These are phyloP conservation scores for Chrysanthemum makinoi DNA, from an alignment of 129 eudicot genomes.

Conservation along the genomic window DNA sequence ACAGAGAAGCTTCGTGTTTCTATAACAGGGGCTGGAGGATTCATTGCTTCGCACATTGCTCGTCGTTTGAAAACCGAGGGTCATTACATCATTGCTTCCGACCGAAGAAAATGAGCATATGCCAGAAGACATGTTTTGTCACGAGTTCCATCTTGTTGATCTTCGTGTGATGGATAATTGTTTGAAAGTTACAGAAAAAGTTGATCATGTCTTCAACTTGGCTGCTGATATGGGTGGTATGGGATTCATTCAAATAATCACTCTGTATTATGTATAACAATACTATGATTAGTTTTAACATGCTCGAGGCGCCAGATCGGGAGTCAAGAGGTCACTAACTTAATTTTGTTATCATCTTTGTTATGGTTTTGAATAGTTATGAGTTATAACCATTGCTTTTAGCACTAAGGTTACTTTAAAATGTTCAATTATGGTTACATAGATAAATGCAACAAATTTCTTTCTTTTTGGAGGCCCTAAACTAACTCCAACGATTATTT, in stretches of 20 bases:
- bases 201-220: slow-evolving; percentile 94
- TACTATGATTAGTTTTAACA: slow-evolving; percentile 98
- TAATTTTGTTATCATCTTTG: slow-evolving; percentile 5
- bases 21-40: slow-evolving; percentile 98
- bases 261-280: slow-evolving; percentile 97
- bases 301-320: slow-evolving; percentile 95
- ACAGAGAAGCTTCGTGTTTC: slow-evolving; percentile 85
- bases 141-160: slow-evolving; percentile 95
- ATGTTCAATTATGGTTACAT: too few species aligned
- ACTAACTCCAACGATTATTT: not conserved
- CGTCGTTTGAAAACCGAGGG: slow-evolving; percentile 96
- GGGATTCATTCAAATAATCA: slow-evolving; percentile 99
- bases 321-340: slow-evolving; percentile 69
- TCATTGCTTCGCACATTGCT: slow-evolving; percentile 97
- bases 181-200: slow-evolving; percentile 81
- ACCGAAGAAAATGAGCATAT: slow-evolving; percentile 99
- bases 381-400: not conserved
- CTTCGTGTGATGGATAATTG: slow-evolving; percentile 99
- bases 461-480: not conserved
- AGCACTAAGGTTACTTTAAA: too few species aligned
- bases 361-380: not conserved
- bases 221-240: slow-evolving; percentile 99
- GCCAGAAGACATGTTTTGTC: slow-evolving; percentile 97
- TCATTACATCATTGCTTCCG: slow-evolving; percentile 97
- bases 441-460: not conserved